Conservation (phyloP, 257 asterid species). For the Nicotiana benthamiana region DNA sequence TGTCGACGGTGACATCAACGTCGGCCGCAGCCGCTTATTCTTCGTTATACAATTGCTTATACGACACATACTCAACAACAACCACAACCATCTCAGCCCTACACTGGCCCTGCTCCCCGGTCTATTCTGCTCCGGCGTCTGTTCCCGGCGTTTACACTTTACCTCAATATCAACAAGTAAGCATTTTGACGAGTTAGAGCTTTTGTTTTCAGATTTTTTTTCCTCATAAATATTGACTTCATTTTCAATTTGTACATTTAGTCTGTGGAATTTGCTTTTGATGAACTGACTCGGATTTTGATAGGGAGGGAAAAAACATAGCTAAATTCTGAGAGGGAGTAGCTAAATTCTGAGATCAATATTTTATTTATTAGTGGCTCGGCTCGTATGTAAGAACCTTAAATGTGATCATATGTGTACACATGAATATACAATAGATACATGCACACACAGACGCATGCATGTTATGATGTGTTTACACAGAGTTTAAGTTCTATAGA, state of each 20-base stretch:
- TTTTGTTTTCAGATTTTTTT: background rate
- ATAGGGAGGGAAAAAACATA: background rate
- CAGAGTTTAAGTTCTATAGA: too few relatives aligned
- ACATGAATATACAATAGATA: background rate
- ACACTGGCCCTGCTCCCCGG: background rate
- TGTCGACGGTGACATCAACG: background rate
- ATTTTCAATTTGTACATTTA: background rate
- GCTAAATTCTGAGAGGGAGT: too few relatives aligned
- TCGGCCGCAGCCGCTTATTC: background rate
- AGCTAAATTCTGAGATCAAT: too few relatives aligned
- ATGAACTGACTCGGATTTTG: background rate
- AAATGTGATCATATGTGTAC: background rate
- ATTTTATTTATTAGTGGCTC: background rate
- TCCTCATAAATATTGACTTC: background rate
- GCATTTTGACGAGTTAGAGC: background rate
- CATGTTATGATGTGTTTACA: background rate
- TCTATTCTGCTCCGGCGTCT: background rate
- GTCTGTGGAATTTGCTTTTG: background rate
- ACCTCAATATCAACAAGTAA: slow-evolving; percentile 7
- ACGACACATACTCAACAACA: slow-evolving; percentile 11
- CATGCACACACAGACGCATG: background rate
- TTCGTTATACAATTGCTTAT: slow-evolving; percentile 1
- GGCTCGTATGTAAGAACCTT: background rate
- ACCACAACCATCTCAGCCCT: background rate
- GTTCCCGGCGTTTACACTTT: background rate